Evolutionary conservation across 139 green algal species (phyloP).

Genomic region (Chloropicon primus): DNA sequence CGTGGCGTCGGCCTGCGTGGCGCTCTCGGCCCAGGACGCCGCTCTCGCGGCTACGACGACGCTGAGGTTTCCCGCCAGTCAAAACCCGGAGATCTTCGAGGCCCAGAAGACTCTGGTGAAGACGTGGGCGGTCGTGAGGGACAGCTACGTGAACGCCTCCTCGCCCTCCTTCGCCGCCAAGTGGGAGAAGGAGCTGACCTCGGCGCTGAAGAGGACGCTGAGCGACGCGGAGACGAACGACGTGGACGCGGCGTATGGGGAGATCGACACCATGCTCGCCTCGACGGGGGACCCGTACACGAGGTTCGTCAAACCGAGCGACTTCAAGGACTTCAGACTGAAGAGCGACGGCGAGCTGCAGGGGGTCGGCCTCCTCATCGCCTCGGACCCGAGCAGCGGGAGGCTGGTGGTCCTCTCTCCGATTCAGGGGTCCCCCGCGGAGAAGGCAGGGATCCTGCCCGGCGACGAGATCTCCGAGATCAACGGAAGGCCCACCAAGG

Average conservation of each 20-base stretch:
- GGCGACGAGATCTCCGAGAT: constrained; percentile 52
- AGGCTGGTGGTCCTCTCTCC: constrained; percentile 50
- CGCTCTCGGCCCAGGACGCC: neutral
- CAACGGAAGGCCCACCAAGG: constrained; percentile 8
- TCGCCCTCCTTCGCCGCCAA: neutral
- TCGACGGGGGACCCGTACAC: constrained; percentile 88
- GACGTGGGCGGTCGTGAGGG: constrained; percentile 61
- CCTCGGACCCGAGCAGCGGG: constrained; percentile 26
- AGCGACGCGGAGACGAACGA: neutral
- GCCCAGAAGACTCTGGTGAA: constrained; percentile 67
- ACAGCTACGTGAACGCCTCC: constrained; percentile 51
- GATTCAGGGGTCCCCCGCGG: constrained; percentile 70
- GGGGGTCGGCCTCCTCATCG: constrained; percentile 86
- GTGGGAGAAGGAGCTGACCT: constrained; percentile 32
- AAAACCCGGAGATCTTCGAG: constrained; percentile 42
- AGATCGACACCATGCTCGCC: constrained; percentile 57
- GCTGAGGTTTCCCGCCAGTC: neutral
- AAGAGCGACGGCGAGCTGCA: constrained; percentile 73
- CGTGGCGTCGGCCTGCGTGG: neutral
- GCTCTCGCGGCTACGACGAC: neutral
- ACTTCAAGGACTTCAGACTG: constrained; percentile 70
- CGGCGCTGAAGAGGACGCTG: constrained; percentile 43
- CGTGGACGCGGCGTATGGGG: constrained; percentile 20
- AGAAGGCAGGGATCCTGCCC: constrained; percentile 59
- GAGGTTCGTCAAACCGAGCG: constrained; percentile 50